Evolutionary conservation across 2,329 filamentous ascomycete genomes (phyloP), one percentile per base, ranked within the genome.

Genomic region (Paecilomyces fulvus): DNA sequence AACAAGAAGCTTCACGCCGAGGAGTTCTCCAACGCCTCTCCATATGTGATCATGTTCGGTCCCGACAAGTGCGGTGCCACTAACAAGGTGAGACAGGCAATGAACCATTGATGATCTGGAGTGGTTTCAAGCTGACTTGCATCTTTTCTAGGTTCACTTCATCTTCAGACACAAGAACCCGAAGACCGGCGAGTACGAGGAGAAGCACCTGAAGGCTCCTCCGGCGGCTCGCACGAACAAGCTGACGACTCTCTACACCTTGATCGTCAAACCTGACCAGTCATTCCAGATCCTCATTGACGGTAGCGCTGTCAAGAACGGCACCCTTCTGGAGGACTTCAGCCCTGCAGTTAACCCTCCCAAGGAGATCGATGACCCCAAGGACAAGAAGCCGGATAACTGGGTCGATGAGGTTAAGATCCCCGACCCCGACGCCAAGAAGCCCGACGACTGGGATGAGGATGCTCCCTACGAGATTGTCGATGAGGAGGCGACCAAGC

Each of bases 151-250:
- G 80, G 84, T 87, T 59, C 84, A 87, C 77, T 96, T 99, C 80
- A 99, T 99, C 77, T 95, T 99, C 86, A 94, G 95, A 79, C 94
- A 99, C 88, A 99, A 97, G 89, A 99, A 97, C 85, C 94, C 94
- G 73, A 96, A 96, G 89, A 96, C 91, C 51, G 92, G 92, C 80
- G 90, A 96, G 78, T 99, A 99, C 71, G 92, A 99, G 84, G 94
- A 99, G 89, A 99, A 99, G 87, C 94, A 99, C 79, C 83, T 99
- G 62, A 85, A 83, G 73, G 83, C 83, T 67, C 87, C 92, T 63
- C 92, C 94, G 60, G 82, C 87, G 58, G 92, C 92, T 72, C 88
- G 87, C 73, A 94, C 95, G 69, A 82, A 86, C 80, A 97, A 96
- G 86, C 87, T 90, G 61, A 89, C 89, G 61, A 88, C 92, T 75